Percentiles rank a stretch among this genome's conserved stretches.
Evolutionary conservation across 2,329 filamentous ascomycete genomes (phyloP).

Genomic region (Alternaria rosae): DNA sequence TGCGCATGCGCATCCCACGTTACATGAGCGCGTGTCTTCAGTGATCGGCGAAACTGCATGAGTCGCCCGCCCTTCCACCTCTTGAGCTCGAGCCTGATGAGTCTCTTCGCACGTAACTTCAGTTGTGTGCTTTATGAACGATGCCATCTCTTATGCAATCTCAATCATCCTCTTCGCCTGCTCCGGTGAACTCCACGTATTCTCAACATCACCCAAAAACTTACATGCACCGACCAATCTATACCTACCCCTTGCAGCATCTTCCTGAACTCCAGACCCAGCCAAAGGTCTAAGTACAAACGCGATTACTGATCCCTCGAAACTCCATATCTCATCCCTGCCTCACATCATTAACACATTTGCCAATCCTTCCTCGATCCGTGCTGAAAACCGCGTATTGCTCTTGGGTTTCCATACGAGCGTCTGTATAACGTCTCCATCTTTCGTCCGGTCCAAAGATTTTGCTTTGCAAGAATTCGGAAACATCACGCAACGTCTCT

Average conservation of each 20-base stretch:
- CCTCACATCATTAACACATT: neutral
- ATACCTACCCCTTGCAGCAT: neutral
- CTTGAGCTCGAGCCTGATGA: neutral
- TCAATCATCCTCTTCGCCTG: neutral
- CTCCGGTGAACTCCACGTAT: neutral
- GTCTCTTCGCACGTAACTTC: neutral
- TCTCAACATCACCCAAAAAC: neutral
- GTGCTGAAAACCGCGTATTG: neutral
- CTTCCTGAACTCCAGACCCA: neutral
- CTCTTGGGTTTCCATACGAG: neutral
- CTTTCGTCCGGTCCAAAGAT: neutral
- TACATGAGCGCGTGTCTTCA: neutral
- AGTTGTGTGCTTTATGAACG: neutral
- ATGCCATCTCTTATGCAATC: neutral
- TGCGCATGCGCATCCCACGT: neutral
- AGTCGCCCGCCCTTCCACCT: neutral
- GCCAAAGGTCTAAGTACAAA: neutral
- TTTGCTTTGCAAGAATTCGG: neutral
- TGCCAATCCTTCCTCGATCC: neutral
- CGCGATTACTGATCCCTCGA: neutral
- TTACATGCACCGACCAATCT: neutral
- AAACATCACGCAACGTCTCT: neutral
- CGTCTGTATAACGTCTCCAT: neutral
- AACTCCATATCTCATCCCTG: neutral
- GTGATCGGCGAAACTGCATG: neutral